These are phyloP conservation scores for Phaeosphaeria sp. DNA, from an alignment of 2,329 filamentous ascomycete genomes.

Conservation along the genomic window DNA sequence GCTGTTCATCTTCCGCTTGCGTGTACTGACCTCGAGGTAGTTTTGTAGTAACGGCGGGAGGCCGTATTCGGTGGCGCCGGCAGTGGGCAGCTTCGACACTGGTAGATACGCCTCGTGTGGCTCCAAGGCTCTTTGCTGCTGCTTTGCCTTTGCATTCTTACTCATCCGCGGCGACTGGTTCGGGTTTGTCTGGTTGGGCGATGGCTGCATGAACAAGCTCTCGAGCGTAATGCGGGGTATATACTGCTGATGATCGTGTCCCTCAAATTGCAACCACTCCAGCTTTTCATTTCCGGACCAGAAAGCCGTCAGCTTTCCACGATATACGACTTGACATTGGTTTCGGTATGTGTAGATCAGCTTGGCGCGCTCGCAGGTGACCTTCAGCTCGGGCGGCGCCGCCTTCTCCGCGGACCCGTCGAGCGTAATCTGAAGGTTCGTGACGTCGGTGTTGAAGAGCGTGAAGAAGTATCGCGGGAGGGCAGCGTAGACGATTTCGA, in stretches of 20 bases:
- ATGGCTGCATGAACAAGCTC: constrained; percentile 53
- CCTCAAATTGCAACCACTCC: constrained; percentile 83
- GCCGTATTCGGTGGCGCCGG: constrained; percentile 59
- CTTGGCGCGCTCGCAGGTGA: constrained; percentile 78
- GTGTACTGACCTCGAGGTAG: constrained; percentile 65
- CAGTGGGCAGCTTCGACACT: constrained; percentile 54
- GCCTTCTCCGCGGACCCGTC: constrained; percentile 69
- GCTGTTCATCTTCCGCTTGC: constrained; percentile 9
- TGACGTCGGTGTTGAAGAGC: constrained; percentile 83
- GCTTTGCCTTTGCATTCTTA: constrained; percentile 61
- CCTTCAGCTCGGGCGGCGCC: constrained; percentile 70
- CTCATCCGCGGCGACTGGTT: constrained; percentile 64
- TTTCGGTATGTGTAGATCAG: constrained; percentile 90
- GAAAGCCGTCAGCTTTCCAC: constrained; percentile 77
- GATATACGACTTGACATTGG: constrained; percentile 78
- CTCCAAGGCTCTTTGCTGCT: constrained; percentile 34
- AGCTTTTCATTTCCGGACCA: constrained; percentile 82
- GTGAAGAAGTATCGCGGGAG: constrained; percentile 89
- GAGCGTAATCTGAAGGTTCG: constrained; percentile 83
- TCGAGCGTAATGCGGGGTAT: constrained; percentile 71
- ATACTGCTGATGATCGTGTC: constrained; percentile 80
- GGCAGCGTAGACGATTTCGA: constrained; percentile 82
- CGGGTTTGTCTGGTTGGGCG: constrained; percentile 55
- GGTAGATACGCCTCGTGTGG: constrained; percentile 51
- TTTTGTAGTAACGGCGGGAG: constrained; percentile 63